Conservation (phyloP, 2,329 filamentous ascomycete genomes). For the Penicillium olsonii region DNA sequence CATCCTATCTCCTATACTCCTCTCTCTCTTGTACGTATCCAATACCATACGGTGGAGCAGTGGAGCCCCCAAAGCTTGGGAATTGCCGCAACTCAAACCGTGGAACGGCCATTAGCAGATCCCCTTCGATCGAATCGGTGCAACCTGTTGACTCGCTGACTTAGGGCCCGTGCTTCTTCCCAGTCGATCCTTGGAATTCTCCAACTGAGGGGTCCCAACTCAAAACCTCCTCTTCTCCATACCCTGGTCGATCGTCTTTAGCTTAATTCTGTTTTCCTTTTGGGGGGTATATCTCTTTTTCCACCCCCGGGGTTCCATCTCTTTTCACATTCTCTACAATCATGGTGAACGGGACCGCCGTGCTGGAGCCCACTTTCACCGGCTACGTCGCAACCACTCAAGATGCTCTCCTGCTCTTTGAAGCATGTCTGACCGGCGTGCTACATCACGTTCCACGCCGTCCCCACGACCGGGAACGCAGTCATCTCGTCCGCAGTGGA, state of each 20-base stretch:
- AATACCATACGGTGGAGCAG: no score
- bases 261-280: constrained; percentile 23
- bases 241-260: constrained; percentile 31
- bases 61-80: no score
- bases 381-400: constrained; percentile 69
- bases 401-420: constrained; percentile 78
- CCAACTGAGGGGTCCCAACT: constrained; percentile 25
- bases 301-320: constrained; percentile 6
- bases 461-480: constrained; percentile 81
- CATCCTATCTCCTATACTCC: no score
- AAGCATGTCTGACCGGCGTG: constrained; percentile 71
- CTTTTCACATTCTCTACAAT: constrained; percentile 13
- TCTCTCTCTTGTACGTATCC: no score
- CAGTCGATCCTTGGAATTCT: constrained; percentile 23
- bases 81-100: constrained; percentile 31
- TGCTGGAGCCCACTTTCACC: constrained; percentile 65
- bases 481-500: constrained; percentile 76
- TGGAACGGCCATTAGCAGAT: constrained; percentile 27
- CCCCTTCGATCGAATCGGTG: constrained; percentile 30
- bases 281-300: constrained; percentile 24
- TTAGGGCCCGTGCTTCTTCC: constrained; percentile 23
- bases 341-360: constrained; percentile 48
- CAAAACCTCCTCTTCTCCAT: constrained; percentile 28
- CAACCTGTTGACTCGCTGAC: constrained; percentile 26
- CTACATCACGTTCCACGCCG: constrained; percentile 77